These are phyloP conservation scores for Omphalea diandra DNA, from an alignment of 441 rosid genomes.

Conservation along the genomic window DNA sequence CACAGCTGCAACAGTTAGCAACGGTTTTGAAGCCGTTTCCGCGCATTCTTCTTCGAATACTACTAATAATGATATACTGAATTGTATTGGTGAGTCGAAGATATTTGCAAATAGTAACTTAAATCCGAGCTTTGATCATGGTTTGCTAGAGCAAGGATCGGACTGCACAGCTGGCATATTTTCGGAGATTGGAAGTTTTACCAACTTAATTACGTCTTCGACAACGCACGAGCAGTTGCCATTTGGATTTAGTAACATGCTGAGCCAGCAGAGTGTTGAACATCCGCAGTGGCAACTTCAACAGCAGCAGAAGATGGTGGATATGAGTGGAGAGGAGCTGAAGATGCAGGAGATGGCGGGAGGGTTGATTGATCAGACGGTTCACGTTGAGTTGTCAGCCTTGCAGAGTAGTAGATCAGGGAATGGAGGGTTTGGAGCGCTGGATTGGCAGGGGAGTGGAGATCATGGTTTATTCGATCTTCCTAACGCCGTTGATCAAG, in stretches of 20 bases:
- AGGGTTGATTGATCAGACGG: conserved; percentile 48
- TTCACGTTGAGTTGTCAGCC: conserved; percentile 35
- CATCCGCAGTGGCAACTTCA: conserved; percentile 15
- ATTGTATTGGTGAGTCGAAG: conserved; percentile 31
- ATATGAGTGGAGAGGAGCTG: conserved; percentile 18
- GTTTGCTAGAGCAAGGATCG: conserved; percentile 49
- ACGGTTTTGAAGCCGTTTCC: conserved; percentile 45
- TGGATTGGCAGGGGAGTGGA: conserved; percentile 72
- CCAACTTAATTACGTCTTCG: conserved; percentile 42
- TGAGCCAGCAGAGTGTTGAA: conserved; percentile 34
- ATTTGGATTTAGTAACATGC: conserved; percentile 43
- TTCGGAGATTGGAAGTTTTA: conserved; percentile 69
- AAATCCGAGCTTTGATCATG: conserved; percentile 43
- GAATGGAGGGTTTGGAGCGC: conserved; percentile 50
- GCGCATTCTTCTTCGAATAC: conserved; percentile 40
- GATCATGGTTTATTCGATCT: conserved; percentile 69
- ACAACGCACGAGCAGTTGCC: conserved; percentile 43
- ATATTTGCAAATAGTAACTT: conserved; percentile 19
- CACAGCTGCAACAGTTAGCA: conserved; percentile 11
- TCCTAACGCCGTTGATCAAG: conserved; percentile 59
- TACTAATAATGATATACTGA: conserved; percentile 26
- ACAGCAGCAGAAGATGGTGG: conserved; percentile 30
- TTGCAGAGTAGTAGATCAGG: conserved; percentile 33
- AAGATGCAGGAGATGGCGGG: conserved; percentile 32
- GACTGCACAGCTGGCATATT: conserved; percentile 65